Percentiles rank a stretch among this genome's conserved stretches.
These are phyloP conservation scores for Lolium perenne DNA, from an alignment of 176 grass and related monocot species.

Conservation along the genomic window DNA sequence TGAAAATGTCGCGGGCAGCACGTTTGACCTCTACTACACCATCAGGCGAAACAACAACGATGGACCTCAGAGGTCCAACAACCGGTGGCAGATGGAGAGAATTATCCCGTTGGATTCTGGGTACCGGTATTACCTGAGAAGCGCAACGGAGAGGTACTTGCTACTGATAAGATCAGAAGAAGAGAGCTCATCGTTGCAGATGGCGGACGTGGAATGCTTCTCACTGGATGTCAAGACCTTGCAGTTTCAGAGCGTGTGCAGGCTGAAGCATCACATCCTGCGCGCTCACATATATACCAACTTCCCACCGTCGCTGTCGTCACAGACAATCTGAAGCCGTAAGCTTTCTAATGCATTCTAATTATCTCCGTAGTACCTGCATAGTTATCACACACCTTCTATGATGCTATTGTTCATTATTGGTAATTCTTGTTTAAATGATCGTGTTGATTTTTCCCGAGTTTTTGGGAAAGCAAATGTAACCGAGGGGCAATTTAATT, in stretches of 20 bases:
- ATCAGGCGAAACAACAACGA: background rate
- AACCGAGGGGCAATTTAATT: background rate
- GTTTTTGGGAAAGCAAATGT: background rate
- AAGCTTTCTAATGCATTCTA: background rate
- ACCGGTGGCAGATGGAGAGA: slow-evolving; percentile 38
- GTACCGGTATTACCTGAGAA: slow-evolving; percentile 44
- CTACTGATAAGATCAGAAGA: slow-evolving; percentile 40
- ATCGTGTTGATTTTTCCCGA: background rate
- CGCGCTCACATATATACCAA: slow-evolving; percentile 40
- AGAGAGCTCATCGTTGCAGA: background rate
- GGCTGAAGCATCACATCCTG: slow-evolving; percentile 39
- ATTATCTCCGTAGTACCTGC: background rate
- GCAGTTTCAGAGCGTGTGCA: slow-evolving; percentile 40
- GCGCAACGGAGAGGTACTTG: slow-evolving; percentile 36
- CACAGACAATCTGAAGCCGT: slow-evolving; percentile 32
- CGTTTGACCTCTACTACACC: slow-evolving; percentile 31
- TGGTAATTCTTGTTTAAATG: background rate
- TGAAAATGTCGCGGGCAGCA: slow-evolving; percentile 16
- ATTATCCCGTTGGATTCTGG: slow-evolving; percentile 43
- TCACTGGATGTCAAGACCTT: slow-evolving; percentile 43
- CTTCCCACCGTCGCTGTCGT: slow-evolving; percentile 37
- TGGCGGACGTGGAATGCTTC: slow-evolving; percentile 45
- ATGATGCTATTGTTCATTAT: background rate
- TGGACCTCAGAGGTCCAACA: too few relatives aligned
- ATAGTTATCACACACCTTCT: background rate